These are phyloP conservation scores for Trichosporon faecale DNA, from an alignment of 1,284 basidiomycete species.

Conservation along the genomic window DNA sequence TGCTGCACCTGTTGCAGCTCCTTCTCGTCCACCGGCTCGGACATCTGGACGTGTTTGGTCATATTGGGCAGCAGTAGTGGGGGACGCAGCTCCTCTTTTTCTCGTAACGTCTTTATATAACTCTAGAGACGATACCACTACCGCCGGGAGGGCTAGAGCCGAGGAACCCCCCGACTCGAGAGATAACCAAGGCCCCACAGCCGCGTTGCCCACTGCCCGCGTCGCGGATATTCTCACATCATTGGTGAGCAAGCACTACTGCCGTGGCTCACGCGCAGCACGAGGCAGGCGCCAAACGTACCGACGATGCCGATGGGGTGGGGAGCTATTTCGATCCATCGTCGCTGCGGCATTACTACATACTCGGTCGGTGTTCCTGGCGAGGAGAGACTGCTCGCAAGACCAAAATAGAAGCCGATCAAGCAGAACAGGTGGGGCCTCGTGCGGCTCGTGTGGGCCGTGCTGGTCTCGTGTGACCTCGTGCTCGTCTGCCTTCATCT, in stretches of 20 bases:
- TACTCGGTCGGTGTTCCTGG: neutral
- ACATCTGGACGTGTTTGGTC: constrained; percentile 15
- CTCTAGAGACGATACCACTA: neutral
- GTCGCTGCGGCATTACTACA: neutral
- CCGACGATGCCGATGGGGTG: neutral
- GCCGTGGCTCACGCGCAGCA: too few species aligned
- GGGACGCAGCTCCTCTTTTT: neutral
- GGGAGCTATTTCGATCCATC: neutral
- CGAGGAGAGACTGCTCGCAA: too few species aligned
- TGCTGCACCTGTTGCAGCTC: constrained; percentile 6
- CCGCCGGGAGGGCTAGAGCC: neutral
- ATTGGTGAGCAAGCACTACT: neutral
- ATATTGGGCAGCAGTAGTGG: neutral
- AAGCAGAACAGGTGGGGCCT: neutral
- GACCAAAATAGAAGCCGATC: neutral
- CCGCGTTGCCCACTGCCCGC: neutral
- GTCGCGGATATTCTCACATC: neutral
- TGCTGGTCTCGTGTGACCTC: neutral
- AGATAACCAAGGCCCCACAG: neutral
- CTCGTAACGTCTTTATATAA: neutral
- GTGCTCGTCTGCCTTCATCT: neutral
- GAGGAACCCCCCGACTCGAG: neutral
- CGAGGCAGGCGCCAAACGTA: neutral
- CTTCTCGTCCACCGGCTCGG: constrained; percentile 11
- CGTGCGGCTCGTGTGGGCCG: neutral